Evolutionary conservation across 495 filamentous ascomycete species (phyloP), one percentile per base, ranked within the genome.

Genomic region (Penicillium alfredii): DNA sequence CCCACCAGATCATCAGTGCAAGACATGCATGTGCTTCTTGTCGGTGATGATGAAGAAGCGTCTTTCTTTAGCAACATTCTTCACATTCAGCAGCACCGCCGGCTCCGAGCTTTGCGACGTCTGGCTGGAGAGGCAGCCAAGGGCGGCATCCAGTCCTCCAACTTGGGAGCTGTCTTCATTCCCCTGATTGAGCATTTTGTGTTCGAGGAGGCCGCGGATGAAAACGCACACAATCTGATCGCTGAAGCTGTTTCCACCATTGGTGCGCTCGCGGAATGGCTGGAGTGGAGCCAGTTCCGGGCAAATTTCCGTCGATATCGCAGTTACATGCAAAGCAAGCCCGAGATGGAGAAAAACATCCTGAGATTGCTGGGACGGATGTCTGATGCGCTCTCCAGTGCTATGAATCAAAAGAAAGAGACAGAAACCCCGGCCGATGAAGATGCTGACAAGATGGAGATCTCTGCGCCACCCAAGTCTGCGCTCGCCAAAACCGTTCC

Each of bases 181-280:
- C 93, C 92, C 1, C 71, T 97, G 8, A 73, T 95, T 11, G 92
- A 99, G 53, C 88, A 95, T 55, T 96, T 94, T 51, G 76, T 94
- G 15, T 90, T 97, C 49, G 80, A 87, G 45, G 72, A 77, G 37
- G 75, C 76, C 10, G 84, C 79, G 15, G 81, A 85, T 30, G 83
- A 83, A 40, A 80, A 79, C 44, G 84, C 83, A 7, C 82, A 94
- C 45, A 93, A 89, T 33, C 63, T 97, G 33, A 79, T 82, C 22
- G 85, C 85, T 4, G 88, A 95, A 56, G 77, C 89, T 8, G 78
- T 88, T 10, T 70, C 63, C 12, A 82, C 86, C 2, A 77, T 97
- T 40, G 81, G 82, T 1, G 69, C 73, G 18, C 56, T 99, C 36
- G 78, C 78, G 2, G 68, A 76, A 30, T 88, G 77, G 21, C 60